Conservation (phyloP, 2,329 filamentous ascomycete genomes). For the Fusarium xylarioides region DNA sequence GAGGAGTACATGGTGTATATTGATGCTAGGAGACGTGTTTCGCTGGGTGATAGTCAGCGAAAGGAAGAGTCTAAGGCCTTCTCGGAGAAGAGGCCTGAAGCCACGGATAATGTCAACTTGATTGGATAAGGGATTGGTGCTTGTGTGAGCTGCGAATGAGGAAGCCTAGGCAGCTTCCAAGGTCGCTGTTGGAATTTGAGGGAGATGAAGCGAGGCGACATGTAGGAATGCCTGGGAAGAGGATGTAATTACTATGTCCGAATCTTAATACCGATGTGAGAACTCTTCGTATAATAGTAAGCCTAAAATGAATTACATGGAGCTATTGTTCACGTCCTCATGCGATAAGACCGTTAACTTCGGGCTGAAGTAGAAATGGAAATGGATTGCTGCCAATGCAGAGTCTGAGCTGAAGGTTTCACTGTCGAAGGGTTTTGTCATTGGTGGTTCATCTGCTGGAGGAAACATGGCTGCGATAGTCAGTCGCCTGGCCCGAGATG, state of each 20-base stretch:
- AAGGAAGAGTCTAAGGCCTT: constrained; percentile 20
- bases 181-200: background rate
- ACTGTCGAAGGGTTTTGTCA: no score
- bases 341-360: background rate
- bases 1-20: constrained; percentile 46
- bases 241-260: background rate
- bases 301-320: background rate
- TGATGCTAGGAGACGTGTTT: constrained; percentile 43
- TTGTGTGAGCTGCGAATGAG: background rate
- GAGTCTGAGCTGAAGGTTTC: no score
- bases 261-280: background rate
- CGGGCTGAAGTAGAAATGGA: no score
- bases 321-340: background rate
- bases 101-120: constrained; percentile 21
- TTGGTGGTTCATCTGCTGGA: no score
- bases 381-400: no score
- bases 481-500: no score
- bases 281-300: no score
- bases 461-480: no score
- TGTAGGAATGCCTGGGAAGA: no score
- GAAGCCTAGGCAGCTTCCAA: background rate
- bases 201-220: background rate
- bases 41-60: constrained; percentile 32
- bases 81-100: background rate
- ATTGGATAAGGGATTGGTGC: constrained; percentile 10